These are phyloP conservation scores for Tylopilus vinaceipallidus DNA, from an alignment of 768 basidiomycete species.

Conservation along the genomic window DNA sequence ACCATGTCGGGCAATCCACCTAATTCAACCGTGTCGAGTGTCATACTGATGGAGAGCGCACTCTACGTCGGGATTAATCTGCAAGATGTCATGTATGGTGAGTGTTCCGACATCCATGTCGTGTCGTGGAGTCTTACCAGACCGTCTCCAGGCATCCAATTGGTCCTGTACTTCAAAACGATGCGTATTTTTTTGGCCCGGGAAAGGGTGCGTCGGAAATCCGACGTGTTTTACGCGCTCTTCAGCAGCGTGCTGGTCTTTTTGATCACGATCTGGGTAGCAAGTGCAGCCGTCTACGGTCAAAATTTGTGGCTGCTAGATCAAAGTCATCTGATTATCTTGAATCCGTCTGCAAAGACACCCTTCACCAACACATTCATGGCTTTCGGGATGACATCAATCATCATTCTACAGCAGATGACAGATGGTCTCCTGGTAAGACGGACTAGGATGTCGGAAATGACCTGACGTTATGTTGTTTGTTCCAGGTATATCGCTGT, in stretches of 20 bases:
- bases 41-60: slow-evolving; percentile 6
- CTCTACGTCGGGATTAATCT: slow-evolving; percentile 15
- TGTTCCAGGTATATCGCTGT: slow-evolving; percentile 34
- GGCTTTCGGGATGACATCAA: slow-evolving; percentile 24
- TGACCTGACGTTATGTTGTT: no score
- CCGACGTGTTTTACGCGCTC: slow-evolving; percentile 13
- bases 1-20: slow-evolving; percentile 1
- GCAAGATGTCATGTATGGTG: slow-evolving; percentile 18
- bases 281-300: slow-evolving; percentile 12
- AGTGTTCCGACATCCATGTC: background rate
- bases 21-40: background rate
- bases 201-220: background rate
- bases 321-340: slow-evolving; percentile 32
- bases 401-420: slow-evolving; percentile 28
- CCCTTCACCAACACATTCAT: slow-evolving; percentile 16
- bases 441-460: slow-evolving; percentile 1
- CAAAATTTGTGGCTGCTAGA: slow-evolving; percentile 33
- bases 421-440: slow-evolving; percentile 24
- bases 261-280: slow-evolving; percentile 1
- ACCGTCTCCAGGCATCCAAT: slow-evolving; percentile 4
- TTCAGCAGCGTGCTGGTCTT: background rate
- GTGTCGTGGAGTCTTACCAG: background rate
- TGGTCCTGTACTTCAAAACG: slow-evolving; percentile 16
- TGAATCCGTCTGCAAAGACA: slow-evolving; percentile 26
- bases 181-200: slow-evolving; percentile 7